These are phyloP conservation scores for Wakefieldia striispora DNA, from an alignment of 768 basidiomycete genomes.

Conservation along the genomic window DNA sequence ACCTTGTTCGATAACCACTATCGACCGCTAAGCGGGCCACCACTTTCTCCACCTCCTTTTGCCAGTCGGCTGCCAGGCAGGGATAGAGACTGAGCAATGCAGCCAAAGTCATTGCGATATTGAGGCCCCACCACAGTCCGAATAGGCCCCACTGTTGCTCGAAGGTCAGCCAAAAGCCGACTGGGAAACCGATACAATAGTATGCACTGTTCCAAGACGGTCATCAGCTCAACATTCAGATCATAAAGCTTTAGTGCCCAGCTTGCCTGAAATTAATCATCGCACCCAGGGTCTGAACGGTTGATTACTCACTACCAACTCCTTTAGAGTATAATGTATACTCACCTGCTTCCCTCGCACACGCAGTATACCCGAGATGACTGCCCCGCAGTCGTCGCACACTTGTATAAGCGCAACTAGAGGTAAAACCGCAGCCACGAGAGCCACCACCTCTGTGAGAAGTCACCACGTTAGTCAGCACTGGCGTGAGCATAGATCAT, in stretches of 20 bases:
- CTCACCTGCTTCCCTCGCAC: slow-evolving; percentile 74
- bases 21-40: slow-evolving; percentile 49
- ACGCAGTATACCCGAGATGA: slow-evolving; percentile 76
- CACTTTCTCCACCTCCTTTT: slow-evolving; percentile 63
- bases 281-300: slow-evolving; percentile 64
- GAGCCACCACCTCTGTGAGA: slow-evolving; percentile 18
- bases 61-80: slow-evolving; percentile 65
- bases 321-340: background rate
- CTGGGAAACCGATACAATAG: slow-evolving; percentile 80
- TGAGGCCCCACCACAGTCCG: slow-evolving; percentile 86
- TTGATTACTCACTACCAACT: background rate
- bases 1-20: slow-evolving; percentile 14
- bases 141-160: slow-evolving; percentile 54
- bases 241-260: background rate
- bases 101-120: slow-evolving; percentile 36
- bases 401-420: slow-evolving; percentile 76
- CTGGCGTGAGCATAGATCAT: slow-evolving; percentile 44
- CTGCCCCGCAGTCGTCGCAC: slow-evolving; percentile 76
- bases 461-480: slow-evolving; percentile 25
- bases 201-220: slow-evolving; percentile 49
- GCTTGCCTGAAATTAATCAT: slow-evolving; percentile 69
- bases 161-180: slow-evolving; percentile 78
- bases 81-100: slow-evolving; percentile 32
- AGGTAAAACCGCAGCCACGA: slow-evolving; percentile 64
- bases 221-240: background rate